Evolutionary conservation across 1,284 basidiomycete species (phyloP).

Genomic region (Afroboletus lepidellus): DNA sequence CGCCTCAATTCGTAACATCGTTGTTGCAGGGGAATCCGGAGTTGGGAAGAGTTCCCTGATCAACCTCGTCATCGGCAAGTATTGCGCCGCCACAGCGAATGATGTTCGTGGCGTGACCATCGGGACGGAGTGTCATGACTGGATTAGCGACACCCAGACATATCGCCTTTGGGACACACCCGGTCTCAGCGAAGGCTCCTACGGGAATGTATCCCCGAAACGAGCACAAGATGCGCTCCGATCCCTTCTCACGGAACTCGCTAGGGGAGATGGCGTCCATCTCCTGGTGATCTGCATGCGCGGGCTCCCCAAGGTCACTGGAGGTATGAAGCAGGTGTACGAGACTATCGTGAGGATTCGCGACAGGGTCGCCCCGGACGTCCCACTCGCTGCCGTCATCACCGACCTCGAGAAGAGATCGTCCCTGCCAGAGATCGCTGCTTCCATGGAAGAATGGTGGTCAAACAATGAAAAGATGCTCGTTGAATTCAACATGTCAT

Average conservation of each 20-base stretch:
- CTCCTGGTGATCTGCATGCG: conserved; percentile 34
- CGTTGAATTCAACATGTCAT: conserved; percentile 20
- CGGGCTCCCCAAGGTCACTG: conserved; percentile 29
- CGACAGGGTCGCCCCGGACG: conserved; percentile 15
- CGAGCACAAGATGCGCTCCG: conserved; percentile 29
- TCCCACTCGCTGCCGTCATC: conserved; percentile 30
- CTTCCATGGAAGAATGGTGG: conserved; percentile 38
- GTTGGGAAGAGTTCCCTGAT: conserved; percentile 36
- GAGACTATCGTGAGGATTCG: conserved; percentile 26
- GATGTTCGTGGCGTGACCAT: conserved; percentile 33
- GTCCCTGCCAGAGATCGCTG: conserved; percentile 15
- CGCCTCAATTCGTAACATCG: conserved; percentile 28
- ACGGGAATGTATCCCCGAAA: conserved; percentile 27
- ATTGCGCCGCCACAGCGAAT: conserved; percentile 26
- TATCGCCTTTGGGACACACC: conserved; percentile 37
- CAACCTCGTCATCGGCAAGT: conserved; percentile 27
- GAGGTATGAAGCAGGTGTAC: conserved; percentile 31
- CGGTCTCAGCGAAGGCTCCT: conserved; percentile 31
- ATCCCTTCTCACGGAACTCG: conserved; percentile 27
- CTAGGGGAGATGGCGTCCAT: conserved; percentile 26
- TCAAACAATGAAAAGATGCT: conserved; percentile 21
- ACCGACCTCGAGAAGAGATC: conserved; percentile 37
- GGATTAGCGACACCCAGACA: conserved; percentile 17
- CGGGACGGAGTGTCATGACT: conserved; percentile 25
- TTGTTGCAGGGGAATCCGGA: conserved; percentile 31